A percentile compares a stretch with the other conserved stretches of the same genome.
Evolutionary conservation across 116 monocot genomes (phyloP).

Genomic region (Zostera marina): DNA sequence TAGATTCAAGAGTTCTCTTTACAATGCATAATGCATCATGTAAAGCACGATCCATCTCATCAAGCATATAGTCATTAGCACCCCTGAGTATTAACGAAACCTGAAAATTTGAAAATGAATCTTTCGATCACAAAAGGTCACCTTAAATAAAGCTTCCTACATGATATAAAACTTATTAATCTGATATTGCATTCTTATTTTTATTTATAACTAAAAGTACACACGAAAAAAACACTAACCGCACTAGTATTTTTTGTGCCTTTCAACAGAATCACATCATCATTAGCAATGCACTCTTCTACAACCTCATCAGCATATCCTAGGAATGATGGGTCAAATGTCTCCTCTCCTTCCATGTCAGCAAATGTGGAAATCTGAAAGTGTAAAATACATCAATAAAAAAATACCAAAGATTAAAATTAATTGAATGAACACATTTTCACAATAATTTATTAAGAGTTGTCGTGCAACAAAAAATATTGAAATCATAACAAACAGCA

Average conservation of each 20-base stretch:
- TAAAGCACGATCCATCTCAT: constrained; percentile 93
- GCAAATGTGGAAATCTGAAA: constrained; percentile 90
- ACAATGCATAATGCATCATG: constrained; percentile 94
- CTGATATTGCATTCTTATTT: no score
- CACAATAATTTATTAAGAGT: no score
- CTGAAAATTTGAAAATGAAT: constrained; percentile 6
- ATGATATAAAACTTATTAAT: no score
- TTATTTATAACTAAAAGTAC: not conserved
- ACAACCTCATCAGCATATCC: constrained; percentile 89
- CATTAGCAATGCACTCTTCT: constrained; percentile 82
- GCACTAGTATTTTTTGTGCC: constrained; percentile 90
- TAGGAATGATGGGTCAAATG: constrained; percentile 81
- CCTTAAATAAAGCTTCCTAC: not conserved
- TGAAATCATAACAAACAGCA: not conserved
- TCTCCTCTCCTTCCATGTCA: constrained; percentile 99
- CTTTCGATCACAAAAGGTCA: not conserved
- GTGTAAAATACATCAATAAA: not conserved
- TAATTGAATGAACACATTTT: not conserved
- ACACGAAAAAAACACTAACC: constrained; percentile 28
- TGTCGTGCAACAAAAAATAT: not conserved
- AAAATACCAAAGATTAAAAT: not conserved
- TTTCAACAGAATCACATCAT: constrained; percentile 90
- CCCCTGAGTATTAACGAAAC: constrained; percentile 68
- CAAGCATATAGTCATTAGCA: constrained; percentile 95
- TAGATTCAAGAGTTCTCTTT: constrained; percentile 94